A percentile compares a stretch with the other conserved stretches of the same genome.
Evolutionary conservation across 2,329 filamentous ascomycete genomes (phyloP).

Genomic region (Pyricularia grisea): DNA sequence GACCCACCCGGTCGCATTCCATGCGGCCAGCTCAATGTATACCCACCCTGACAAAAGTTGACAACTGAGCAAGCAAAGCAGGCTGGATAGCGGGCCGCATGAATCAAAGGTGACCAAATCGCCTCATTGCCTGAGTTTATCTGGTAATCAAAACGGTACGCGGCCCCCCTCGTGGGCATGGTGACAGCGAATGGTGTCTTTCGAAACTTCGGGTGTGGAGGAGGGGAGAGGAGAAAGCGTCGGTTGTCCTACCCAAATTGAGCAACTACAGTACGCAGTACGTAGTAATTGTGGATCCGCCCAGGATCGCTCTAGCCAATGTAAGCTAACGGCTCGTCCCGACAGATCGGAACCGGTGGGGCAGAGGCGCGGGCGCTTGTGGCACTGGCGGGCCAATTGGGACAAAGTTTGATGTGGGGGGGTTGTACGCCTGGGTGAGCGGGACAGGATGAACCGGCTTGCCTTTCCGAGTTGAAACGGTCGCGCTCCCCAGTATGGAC

Average conservation of each 20-base stretch:
- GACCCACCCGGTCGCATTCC: neutral
- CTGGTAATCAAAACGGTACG: neutral
- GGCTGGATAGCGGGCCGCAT: neutral
- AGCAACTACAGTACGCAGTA: neutral
- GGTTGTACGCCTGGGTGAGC: neutral
- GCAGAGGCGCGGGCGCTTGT: neutral
- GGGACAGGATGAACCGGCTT: neutral
- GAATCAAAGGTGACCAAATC: neutral
- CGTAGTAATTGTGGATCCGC: neutral
- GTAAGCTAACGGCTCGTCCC: neutral
- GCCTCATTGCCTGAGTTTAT: neutral
- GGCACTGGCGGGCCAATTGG: neutral
- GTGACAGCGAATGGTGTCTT: neutral
- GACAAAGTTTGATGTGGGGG: neutral
- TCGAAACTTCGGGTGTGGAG: neutral
- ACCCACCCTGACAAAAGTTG: neutral
- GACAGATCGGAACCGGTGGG: neutral
- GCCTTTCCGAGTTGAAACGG: neutral
- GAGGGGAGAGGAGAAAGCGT: neutral
- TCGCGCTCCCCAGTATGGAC: neutral
- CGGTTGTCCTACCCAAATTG: neutral
- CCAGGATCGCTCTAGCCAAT: neutral
- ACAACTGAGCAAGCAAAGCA: neutral
- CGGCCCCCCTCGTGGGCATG: no score
- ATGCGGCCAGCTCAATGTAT: neutral